These are phyloP conservation scores for Talaromyces islandicus DNA, from an alignment of 2,329 filamentous ascomycete genomes.

Conservation along the genomic window DNA sequence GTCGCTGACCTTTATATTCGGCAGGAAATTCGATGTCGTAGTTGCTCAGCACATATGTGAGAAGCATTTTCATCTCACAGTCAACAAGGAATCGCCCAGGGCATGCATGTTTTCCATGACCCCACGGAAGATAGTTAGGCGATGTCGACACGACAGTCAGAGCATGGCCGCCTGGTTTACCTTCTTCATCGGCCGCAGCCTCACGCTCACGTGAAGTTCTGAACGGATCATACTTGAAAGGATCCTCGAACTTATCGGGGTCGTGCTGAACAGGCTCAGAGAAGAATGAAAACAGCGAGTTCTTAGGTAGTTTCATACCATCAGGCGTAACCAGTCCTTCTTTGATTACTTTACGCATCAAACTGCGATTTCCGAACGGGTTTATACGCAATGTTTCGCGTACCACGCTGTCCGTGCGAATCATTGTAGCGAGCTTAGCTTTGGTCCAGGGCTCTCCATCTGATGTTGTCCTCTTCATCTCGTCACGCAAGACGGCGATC, in stretches of 20 bases:
- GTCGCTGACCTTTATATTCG: constrained; percentile 10
- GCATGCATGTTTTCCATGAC: constrained; percentile 49
- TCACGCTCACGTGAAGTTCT: constrained; percentile 29
- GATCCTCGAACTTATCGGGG: constrained; percentile 25
- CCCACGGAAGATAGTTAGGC: constrained; percentile 48
- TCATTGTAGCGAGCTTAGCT: constrained; percentile 30
- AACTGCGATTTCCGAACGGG: constrained; percentile 19
- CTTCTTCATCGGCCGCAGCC: constrained; percentile 4
- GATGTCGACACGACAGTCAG: constrained; percentile 51
- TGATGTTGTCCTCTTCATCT: constrained; percentile 22
- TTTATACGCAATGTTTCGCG: constrained; percentile 40
- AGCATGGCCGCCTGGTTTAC: constrained; percentile 24
- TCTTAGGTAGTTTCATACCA: constrained; percentile 12
- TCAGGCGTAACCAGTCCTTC: constrained; percentile 14
- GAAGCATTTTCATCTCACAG: constrained; percentile 19
- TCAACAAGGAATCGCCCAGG: constrained; percentile 24
- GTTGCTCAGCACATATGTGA: constrained; percentile 22
- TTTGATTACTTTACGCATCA: constrained; percentile 22
- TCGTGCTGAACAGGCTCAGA: constrained; percentile 21
- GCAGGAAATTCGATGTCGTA: constrained; percentile 20
- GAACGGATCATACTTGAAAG: constrained; percentile 37
- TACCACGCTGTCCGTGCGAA: constrained; percentile 33
- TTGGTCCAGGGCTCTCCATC: constrained; percentile 37
- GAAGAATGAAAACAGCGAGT: constrained; percentile 15
- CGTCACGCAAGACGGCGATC: constrained; percentile 32